A percentile compares a stretch with the other conserved stretches of the same genome.
These are phyloP conservation scores for Chytriomyces hyalinus DNA, from an alignment of 192 early-diverging fungal genomes.

Conservation along the genomic window DNA sequence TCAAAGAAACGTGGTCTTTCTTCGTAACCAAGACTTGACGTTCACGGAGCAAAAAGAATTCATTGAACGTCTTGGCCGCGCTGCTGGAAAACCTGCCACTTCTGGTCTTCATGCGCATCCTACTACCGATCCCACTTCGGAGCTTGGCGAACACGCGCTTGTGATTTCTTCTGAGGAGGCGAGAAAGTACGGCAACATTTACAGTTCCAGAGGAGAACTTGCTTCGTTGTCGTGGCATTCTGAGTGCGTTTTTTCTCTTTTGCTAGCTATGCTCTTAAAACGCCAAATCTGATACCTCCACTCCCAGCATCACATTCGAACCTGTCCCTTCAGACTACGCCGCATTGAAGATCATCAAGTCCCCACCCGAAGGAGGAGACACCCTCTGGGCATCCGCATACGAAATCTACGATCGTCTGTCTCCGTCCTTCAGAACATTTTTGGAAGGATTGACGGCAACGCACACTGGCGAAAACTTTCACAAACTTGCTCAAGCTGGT, in stretches of 20 bases:
- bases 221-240: constrained; percentile 18
- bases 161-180: constrained; percentile 19
- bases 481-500: constrained; percentile 3
- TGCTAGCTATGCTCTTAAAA: too few relatives aligned
- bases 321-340: constrained; percentile 59
- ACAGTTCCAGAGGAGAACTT: not conserved
- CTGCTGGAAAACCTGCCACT: constrained; percentile 23
- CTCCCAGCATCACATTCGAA: constrained; percentile 56
- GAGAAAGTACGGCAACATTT: not conserved
- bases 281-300: not conserved
- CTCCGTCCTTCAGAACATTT: constrained; percentile 58
- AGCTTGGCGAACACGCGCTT: constrained; percentile 15
- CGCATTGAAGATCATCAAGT: constrained; percentile 54
- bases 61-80: constrained; percentile 18
- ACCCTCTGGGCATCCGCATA: constrained; percentile 65
- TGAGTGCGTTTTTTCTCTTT: constrained; percentile 13
- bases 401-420: constrained; percentile 65
- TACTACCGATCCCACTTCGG: constrained; percentile 5
- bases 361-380: constrained; percentile 58
- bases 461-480: constrained; percentile 48
- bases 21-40: constrained; percentile 69
- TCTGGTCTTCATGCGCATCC: constrained; percentile 30
- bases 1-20: constrained; percentile 74
- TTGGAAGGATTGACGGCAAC: constrained; percentile 66
- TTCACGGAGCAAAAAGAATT: constrained; percentile 63